These are phyloP conservation scores for Termitomyces sp. DNA, from an alignment of 768 basidiomycete species.

Conservation along the genomic window DNA sequence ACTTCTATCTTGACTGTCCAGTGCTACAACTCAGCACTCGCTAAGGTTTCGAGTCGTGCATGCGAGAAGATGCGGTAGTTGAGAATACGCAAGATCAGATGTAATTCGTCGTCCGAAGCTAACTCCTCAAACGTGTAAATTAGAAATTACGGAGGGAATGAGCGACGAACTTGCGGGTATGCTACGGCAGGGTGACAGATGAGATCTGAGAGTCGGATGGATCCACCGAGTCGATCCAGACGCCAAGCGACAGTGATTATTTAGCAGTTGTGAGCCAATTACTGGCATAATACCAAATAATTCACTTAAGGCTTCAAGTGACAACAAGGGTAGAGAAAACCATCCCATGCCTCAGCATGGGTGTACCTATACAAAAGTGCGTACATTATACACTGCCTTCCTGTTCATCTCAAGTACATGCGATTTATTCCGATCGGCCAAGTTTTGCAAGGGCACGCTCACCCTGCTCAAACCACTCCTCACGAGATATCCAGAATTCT, in stretches of 20 bases:
- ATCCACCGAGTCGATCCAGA: background rate
- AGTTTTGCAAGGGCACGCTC: slow-evolving; percentile 79
- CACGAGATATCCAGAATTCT: slow-evolving; percentile 93
- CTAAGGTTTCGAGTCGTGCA: background rate
- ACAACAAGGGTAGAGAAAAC: background rate
- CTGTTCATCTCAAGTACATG: background rate
- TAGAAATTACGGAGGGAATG: no score
- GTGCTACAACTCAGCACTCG: background rate
- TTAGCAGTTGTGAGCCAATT: slow-evolving; percentile 17
- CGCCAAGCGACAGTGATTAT: background rate
- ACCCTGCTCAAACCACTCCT: slow-evolving; percentile 96
- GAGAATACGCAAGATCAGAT: background rate
- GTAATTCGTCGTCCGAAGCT: background rate
- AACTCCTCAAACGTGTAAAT: background rate
- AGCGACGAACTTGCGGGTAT: no score
- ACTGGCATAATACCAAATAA: no score
- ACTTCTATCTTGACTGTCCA: background rate
- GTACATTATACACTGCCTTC: background rate
- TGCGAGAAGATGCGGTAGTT: background rate
- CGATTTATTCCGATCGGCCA: slow-evolving; percentile 49
- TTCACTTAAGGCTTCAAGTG: background rate
- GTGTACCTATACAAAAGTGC: background rate
- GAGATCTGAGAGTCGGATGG: background rate
- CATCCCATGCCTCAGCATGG: background rate
- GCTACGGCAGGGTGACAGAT: background rate